Base-by-base conservation (phyloP, 1,139 yeast species). In the Kodamaea fungicola region DNA sequence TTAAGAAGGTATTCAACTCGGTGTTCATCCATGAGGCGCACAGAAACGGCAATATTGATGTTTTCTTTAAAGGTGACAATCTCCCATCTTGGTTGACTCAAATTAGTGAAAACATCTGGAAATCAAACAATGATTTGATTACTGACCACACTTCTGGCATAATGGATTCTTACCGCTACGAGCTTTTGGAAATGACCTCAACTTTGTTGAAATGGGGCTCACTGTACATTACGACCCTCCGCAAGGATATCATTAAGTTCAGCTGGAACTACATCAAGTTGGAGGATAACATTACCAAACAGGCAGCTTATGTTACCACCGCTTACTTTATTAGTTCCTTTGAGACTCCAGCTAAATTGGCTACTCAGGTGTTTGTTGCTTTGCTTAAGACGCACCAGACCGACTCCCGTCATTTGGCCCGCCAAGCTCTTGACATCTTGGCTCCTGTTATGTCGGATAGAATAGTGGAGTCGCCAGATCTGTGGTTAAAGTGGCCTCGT, bases 401-500 rank as follows among this genome's bases (percentile, higher is more conserved):
- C 13, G 99, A 94, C 49, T 87, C 95, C 0, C 75, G 94, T 41
- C 80, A 76, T 46, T 67, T 92, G 54, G 96, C 90, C 1, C 78
- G 83, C 52, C 95, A 88, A 54, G 95, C 97, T 0, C 68, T 94
- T 38, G 97, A 90, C 51, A 68, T 86, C 6, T 65, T 94, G 31
- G 97, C 97, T 0, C 96, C 97, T 0, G 95, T 85, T 1, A 75
- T 94, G 71, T 81, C 88, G 2, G 76, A 75, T 42, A 71, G 96
- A 38, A 76, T 86, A 61, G 69, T 69, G 2, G 86, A 77, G 0
- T 67, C 83, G 0, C 79, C 85, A 9, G 66, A 65, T 39, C 76
- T 83, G 35, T 94, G 98, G 98, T 78, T 94, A 40, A 90, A 87
- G 50, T 89, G 96, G 94, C 96, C 97, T 1, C 80, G 97, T 46